A percentile compares a stretch with the other conserved stretches of the same genome.
Conservation (phyloP, 176 grass and related monocot species). For the Tuctoria greenei region DNA sequence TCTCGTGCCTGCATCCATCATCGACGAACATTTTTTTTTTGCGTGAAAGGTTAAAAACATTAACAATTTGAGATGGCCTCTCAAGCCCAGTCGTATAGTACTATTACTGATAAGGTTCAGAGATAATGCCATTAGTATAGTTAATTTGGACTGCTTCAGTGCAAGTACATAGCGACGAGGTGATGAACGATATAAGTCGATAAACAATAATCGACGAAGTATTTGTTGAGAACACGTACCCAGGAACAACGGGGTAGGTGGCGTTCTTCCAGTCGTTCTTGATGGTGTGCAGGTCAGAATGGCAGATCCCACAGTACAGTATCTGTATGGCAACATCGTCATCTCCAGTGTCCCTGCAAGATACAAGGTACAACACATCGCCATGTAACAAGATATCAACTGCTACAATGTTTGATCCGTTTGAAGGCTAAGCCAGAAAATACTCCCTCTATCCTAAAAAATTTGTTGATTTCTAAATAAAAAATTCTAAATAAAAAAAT, state of each 20-base stretch:
- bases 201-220: background rate
- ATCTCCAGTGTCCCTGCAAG: slow-evolving; percentile 69
- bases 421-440: background rate
- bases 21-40: background rate
- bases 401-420: background rate
- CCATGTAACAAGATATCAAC: background rate
- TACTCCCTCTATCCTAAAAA: too few relatives aligned
- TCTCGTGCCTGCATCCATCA: slow-evolving; percentile 56
- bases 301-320: slow-evolving; percentile 83
- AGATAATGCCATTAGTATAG: background rate
- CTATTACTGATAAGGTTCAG: background rate
- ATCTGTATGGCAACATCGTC: slow-evolving; percentile 76
- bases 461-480: too few relatives aligned
- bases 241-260: slow-evolving; percentile 66
- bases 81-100: background rate
- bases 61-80: background rate
- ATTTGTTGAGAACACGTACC: slow-evolving; percentile 37
- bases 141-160: background rate
- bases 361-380: background rate
- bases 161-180: background rate
- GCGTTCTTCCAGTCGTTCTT: slow-evolving; percentile 78
- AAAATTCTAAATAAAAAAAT: too few relatives aligned
- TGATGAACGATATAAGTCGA: too few relatives aligned
- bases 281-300: slow-evolving; percentile 77
- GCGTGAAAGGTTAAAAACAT: background rate